Conservation (phyloP, 2,329 filamentous ascomycete species). For the Lachnellula cervina region DNA sequence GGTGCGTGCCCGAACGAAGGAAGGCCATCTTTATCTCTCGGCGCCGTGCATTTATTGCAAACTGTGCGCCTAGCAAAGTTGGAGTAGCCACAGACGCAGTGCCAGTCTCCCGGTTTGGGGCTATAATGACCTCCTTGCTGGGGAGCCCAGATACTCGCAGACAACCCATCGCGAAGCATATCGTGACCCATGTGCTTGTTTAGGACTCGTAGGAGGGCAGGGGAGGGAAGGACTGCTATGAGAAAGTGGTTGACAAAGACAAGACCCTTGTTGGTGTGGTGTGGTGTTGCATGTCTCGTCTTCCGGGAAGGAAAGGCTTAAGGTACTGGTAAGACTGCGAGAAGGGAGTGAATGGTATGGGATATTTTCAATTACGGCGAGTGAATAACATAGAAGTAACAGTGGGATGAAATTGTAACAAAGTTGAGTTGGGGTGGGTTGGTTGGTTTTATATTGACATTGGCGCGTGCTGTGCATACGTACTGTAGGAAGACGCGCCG, state of each 20-base stretch:
- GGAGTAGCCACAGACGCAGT: not conserved
- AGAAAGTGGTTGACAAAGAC: not conserved
- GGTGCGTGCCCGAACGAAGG: not conserved
- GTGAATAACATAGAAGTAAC: not conserved
- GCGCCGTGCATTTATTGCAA: not conserved
- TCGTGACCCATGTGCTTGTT: not conserved
- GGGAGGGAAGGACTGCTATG: not conserved
- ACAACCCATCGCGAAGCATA: not conserved
- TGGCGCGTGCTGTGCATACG: too few species aligned
- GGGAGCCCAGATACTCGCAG: not conserved
- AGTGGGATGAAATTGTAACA: too few species aligned
- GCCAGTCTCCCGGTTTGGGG: not conserved
- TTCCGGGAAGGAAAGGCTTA: not conserved
- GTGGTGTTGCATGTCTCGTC: not conserved
- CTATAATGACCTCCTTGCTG: not conserved
- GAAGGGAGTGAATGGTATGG: not conserved
- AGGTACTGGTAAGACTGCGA: not conserved
- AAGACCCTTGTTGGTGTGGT: not conserved
- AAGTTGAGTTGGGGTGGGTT: too few species aligned
- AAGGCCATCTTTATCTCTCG: not conserved
- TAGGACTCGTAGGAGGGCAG: not conserved
- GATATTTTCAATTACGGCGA: not conserved
- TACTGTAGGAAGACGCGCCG: too few species aligned
- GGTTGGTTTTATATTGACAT: too few species aligned
- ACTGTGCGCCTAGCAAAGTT: not conserved